Evolutionary conservation across 1,284 basidiomycete species (phyloP).

Genomic region (Taiwanofungus camphoratus): DNA sequence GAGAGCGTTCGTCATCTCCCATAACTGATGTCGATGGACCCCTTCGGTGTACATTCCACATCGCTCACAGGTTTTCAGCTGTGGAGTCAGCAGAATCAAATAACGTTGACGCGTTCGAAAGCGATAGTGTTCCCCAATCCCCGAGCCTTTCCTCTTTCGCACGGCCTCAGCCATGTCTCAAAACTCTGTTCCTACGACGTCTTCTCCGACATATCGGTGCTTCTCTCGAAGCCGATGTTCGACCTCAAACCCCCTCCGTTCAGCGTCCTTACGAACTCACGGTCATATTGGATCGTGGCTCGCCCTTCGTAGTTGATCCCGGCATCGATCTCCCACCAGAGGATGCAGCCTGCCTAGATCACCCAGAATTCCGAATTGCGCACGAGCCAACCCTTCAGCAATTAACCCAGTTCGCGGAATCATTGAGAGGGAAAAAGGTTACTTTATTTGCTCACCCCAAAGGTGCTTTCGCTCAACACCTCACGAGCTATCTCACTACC

Average conservation of each 20-base stretch:
- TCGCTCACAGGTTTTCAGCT: constrained; percentile 36
- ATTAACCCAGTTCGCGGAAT: constrained; percentile 73
- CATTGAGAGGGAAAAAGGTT: constrained; percentile 75
- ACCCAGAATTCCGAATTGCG: constrained; percentile 41
- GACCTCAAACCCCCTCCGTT: constrained; percentile 34
- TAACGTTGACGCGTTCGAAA: background rate
- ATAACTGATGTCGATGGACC: constrained; percentile 24
- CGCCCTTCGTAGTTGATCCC: constrained; percentile 31
- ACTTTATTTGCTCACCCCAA: constrained; percentile 77
- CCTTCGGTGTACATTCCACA: constrained; percentile 53
- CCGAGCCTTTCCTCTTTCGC: constrained; percentile 13
- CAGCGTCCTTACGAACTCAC: constrained; percentile 52
- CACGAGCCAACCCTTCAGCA: constrained; percentile 76
- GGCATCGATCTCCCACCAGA: constrained; percentile 34
- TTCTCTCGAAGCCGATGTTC: constrained; percentile 44
- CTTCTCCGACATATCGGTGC: constrained; percentile 67
- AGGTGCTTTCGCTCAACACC: constrained; percentile 83
- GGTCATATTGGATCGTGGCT: constrained; percentile 51
- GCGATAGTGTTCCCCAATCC: background rate
- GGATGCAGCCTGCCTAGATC: constrained; percentile 40
- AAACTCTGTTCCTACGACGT: constrained; percentile 57
- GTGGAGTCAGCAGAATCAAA: constrained; percentile 5
- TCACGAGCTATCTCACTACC: constrained; percentile 86
- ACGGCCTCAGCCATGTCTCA: constrained; percentile 51
- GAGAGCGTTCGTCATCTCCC: constrained; percentile 19